Conservation (phyloP, 352 stramenopile species). For the Phytophthora agathidicida region DNA sequence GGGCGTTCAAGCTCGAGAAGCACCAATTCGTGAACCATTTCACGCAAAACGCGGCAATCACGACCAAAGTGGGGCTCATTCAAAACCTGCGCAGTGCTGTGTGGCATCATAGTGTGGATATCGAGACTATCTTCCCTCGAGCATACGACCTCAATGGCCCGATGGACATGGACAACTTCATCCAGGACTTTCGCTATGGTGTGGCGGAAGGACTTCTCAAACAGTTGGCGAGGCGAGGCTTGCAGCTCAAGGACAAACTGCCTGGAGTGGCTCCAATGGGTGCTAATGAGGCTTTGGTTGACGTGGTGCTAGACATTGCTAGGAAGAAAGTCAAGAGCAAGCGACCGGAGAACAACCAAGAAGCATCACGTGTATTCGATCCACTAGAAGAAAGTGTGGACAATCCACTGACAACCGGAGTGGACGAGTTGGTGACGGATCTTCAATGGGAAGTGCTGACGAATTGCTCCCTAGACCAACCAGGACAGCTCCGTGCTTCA, state of each 20-base stretch:
- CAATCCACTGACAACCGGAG: constrained; percentile 24
- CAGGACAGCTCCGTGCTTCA: constrained; percentile 53
- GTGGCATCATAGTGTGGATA: constrained; percentile 87
- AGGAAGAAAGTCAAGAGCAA: constrained; percentile 68
- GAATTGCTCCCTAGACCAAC: constrained; percentile 51
- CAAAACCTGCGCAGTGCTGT: constrained; percentile 76
- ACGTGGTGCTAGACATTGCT: constrained; percentile 58
- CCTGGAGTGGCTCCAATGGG: constrained; percentile 15
- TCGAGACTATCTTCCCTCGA: constrained; percentile 86
- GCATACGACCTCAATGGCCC: constrained; percentile 90
- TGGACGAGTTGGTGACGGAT: constrained; percentile 70
- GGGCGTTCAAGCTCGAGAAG: constrained; percentile 78
- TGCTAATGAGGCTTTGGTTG: constrained; percentile 62
- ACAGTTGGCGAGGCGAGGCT: constrained; percentile 39
- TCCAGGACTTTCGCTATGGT: constrained; percentile 92
- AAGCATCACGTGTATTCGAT: constrained; percentile 25
- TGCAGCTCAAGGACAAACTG: constrained; percentile 27
- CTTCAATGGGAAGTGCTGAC: constrained; percentile 78
- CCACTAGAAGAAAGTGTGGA: constrained; percentile 70
- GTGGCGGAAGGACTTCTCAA: constrained; percentile 88
- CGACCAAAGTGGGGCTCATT: constrained; percentile 91
- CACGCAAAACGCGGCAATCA: constrained; percentile 90
- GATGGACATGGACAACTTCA: constrained; percentile 85
- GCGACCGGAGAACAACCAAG: constrained; percentile 22
- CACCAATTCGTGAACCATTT: constrained; percentile 93